These are phyloP conservation scores for Cryomyces minteri DNA, from an alignment of 495 filamentous ascomycete genomes.

Conservation along the genomic window DNA sequence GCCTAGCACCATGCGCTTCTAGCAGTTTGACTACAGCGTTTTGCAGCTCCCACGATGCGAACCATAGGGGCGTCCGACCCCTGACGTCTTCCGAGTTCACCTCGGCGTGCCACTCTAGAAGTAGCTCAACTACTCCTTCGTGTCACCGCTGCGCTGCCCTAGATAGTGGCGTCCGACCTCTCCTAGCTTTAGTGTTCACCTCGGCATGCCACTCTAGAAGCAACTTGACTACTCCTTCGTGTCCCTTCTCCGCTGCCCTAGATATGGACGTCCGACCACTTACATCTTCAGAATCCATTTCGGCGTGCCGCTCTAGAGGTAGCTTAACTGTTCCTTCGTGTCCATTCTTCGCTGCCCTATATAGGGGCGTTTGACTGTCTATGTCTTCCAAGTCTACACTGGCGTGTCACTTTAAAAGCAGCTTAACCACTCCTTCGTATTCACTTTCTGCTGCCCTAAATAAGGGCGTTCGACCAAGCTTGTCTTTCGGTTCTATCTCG, in stretches of 20 bases:
- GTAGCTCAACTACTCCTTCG: background rate
- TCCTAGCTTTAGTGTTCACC: too few species aligned
- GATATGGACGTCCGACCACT: background rate
- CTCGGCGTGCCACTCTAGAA: background rate
- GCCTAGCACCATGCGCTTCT: too few species aligned
- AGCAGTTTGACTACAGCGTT: too few species aligned
- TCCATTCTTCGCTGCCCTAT: background rate
- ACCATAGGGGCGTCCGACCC: background rate
- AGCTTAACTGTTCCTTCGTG: background rate
- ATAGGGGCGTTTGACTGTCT: background rate
- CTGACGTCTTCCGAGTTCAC: background rate
- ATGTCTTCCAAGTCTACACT: background rate
- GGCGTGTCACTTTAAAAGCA: background rate
- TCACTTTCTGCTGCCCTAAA: background rate
- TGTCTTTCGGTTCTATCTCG: background rate
- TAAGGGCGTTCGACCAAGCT: background rate
- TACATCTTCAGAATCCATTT: background rate
- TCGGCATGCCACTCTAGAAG: background rate
- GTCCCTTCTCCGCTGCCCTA: background rate
- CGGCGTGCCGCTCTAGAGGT: background rate
- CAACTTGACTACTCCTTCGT: background rate
- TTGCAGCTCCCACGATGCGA: too few species aligned
- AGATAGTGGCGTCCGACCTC: background rate
- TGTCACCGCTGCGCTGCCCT: too few species aligned
- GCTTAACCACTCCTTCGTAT: background rate